Base-by-base conservation (phyloP, 2,329 filamentous ascomycete genomes). In the Drechslerella dactyloides region DNA sequence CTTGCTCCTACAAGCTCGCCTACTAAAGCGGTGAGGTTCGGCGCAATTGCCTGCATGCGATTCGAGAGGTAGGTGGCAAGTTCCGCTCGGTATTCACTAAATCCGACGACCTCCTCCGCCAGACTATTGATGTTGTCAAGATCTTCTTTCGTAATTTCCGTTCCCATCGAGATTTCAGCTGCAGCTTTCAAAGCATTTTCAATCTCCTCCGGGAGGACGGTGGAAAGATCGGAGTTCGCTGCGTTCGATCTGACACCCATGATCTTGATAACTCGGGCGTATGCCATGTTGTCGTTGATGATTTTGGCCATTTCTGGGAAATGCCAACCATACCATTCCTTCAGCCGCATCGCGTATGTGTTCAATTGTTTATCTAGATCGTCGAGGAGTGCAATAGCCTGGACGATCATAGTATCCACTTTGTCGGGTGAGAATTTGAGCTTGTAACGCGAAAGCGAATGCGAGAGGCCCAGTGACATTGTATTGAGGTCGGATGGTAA, bases 321-420 rank as follows among this genome's bases (percentile, higher is more conserved):
- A 82, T 97, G 94, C 94, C 94, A 99, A 78, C 94, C 94, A 80
- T 99, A 99, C 94, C 94, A 99, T 82, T 99, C 94, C 87, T 97
- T 97, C 74, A 97, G 92, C 80, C 94, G 86, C 94, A 99, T 99
- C 75, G 94, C 93, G 79, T 97, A 97, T 77, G 91, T 94, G 84
- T 99, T 99, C 75, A 99, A 84, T 82, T 99, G 94, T 85, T 99
- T 99, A 84, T 99, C 94, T 73, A 99, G 84, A 75, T 99, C 94
- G 79, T 99, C 94, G 52, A 99, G 85, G 57, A 97, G 86, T 75
- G 90, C 89, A 79, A 99, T 94, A 65, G 93, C 93, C 82, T 99
- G 94, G 68, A 99, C 93, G 79, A 99, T 96, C 94, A 99, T 99
- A 57, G 94, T 94, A 80, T 99, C 94, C 76, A 99, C 93, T 85